A percentile compares a stretch with the other conserved stretches of the same genome.
phyloP scores from a whole-genome alignment of 148 eudicot genomes.

The Euryodendron excelsum region DNA sequence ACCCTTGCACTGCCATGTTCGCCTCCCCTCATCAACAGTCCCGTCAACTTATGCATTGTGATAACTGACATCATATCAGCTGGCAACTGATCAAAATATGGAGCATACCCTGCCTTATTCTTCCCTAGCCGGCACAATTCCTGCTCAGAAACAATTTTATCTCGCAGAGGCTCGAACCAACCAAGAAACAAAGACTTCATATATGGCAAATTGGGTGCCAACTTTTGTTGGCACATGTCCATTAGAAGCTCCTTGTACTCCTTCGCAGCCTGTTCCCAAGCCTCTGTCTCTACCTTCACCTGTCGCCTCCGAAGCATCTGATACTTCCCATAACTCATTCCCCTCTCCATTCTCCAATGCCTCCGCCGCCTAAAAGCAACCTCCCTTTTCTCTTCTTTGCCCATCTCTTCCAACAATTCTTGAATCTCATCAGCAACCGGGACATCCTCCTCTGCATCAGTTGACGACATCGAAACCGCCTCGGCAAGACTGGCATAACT shows the following conservation, averaged over 20 bases:
- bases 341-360: conserved; percentile 22
- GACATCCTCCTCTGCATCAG: conserved; percentile 53
- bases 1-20: conserved; percentile 72
- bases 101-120: conserved; percentile 52
- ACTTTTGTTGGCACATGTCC: conserved; percentile 83
- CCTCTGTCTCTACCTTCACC: conserved; percentile 80
- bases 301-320: conserved; percentile 63
- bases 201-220: conserved; percentile 95
- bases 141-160: conserved; percentile 72
- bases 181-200: conserved; percentile 85
- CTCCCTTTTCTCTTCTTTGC: conserved; percentile 47
- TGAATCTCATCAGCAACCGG: conserved; percentile 52
- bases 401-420: conserved; percentile 62
- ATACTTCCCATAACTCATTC: conserved; percentile 50
- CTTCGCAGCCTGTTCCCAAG: conserved; percentile 81
- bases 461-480: conserved; percentile 37
- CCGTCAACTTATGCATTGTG: conserved; percentile 92
- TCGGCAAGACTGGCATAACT: conserved; percentile 72
- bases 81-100: conserved; percentile 67
- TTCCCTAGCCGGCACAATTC: conserved; percentile 58
- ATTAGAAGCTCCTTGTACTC: conserved; percentile 77
- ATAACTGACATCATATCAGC: conserved; percentile 94
- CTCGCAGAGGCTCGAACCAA: conserved; percentile 86
- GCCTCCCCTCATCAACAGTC: conserved; percentile 67
- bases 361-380: neutral